These are phyloP conservation scores for Monosporascus ibericus DNA, from an alignment of 2,329 filamentous ascomycete genomes.

Conservation along the genomic window DNA sequence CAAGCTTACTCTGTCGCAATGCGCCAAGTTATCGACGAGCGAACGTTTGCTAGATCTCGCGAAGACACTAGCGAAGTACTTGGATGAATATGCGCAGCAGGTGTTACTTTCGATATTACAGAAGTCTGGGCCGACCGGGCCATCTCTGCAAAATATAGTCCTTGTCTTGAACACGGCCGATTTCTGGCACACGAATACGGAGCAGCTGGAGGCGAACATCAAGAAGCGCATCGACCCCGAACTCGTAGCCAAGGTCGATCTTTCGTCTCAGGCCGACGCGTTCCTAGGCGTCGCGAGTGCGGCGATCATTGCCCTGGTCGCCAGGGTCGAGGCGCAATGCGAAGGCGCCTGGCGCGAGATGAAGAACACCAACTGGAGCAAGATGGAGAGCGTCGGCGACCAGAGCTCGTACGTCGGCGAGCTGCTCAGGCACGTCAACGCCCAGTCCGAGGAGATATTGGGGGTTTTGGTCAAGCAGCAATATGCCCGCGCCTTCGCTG, in stretches of 20 bases:
- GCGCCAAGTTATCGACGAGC: conserved; percentile 92
- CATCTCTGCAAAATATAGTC: conserved; percentile 67
- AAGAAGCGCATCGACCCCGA: conserved; percentile 82
- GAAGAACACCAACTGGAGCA: conserved; percentile 92
- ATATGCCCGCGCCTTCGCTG: conserved; percentile 89
- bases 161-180: conserved; percentile 93
- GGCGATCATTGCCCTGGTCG: conserved; percentile 76
- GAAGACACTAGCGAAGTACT: conserved; percentile 80
- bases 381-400: conserved; percentile 87
- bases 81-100: conserved; percentile 93
- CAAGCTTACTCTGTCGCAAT: conserved; percentile 85
- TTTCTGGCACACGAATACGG: conserved; percentile 92
- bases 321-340: conserved; percentile 73
- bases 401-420: conserved; percentile 89
- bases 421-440: conserved; percentile 67
- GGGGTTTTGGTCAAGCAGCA: conserved; percentile 79
- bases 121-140: conserved; percentile 44
- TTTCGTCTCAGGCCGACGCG: conserved; percentile 88
- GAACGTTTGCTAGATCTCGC: conserved; percentile 78
- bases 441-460: conserved; percentile 68
- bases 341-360: conserved; percentile 94
- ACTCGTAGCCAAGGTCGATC: conserved; percentile 68
- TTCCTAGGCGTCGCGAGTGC: conserved; percentile 94
- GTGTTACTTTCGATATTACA: conserved; percentile 71
- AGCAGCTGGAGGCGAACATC: conserved; percentile 90